Evolutionary conservation across 2,329 filamentous ascomycete species (phyloP), one percentile per base, ranked within the genome.

Genomic region (Aphanocladium album): DNA sequence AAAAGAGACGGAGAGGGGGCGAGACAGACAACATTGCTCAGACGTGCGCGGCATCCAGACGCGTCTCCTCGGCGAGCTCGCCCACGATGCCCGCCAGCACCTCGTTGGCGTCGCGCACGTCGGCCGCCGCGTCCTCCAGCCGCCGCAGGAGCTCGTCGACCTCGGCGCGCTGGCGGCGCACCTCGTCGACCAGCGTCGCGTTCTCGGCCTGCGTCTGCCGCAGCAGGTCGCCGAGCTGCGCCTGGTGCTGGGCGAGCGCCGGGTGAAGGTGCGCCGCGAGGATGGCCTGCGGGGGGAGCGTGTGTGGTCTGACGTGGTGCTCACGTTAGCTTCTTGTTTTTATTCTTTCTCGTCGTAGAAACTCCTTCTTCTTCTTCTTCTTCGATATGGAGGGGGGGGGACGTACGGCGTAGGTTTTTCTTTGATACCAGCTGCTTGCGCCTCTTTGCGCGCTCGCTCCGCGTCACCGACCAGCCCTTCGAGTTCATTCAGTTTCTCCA

Each of bases 181-280:
- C 75, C 58, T 80, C 78, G 47, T 78, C 77, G 61, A 79, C 81
- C 19, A 87, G 72, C 6, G 72, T 74, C 16, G 80, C 79, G 68
- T 88, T 88, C 66, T 81, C 78, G 17, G 79, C 76, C 69, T 86
- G 83, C 47, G 77, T 77, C 23, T 82, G 84, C 67, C 83, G 81
- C 37, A 88, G 74, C 51, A 75, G 76, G 9, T 82, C 83, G 68
- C 83, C 84, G 63, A 88, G 79, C 65, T 81, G 79, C 2, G 78
- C 79, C 59, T 81, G 80, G 68, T 86, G 82, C 17, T 77, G 72
- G 2, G 76, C 74, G 5, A 86, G 77, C 56, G 82, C 76, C 0
- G 83, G 81, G 6, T 75, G 70, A 25, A 86, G 73, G 70, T 87
- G 84, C 1, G 84, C 84, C 17, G 76, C 71, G 23, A 86, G 74